Percentiles rank a stretch among this genome's conserved stretches.
Conservation (phyloP, 1,284 basidiomycete genomes). For the Tilletia indica region DNA sequence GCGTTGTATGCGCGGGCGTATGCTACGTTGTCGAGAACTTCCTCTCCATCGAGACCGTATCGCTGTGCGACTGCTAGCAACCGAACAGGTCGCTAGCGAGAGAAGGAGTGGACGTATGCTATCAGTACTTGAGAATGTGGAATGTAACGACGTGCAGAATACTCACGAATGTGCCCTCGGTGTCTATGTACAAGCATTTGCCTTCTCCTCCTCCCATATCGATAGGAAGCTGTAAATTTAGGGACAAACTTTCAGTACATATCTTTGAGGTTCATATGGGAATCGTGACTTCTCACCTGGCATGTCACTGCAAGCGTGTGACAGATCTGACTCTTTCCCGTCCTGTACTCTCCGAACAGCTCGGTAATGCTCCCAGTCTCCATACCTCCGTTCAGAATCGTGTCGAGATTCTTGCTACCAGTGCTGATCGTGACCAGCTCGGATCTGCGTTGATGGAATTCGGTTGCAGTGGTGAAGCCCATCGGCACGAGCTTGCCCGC, state of each 20-base stretch:
- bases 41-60: constrained; percentile 91
- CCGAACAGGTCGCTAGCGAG: constrained; percentile 73
- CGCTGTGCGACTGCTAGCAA: constrained; percentile 91
- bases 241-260: neutral
- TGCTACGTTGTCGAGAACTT: constrained; percentile 96
- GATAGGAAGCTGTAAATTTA: constrained; percentile 68
- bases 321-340: constrained; percentile 96
- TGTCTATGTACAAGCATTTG: constrained; percentile 98
- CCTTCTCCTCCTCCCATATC: constrained; percentile 99
- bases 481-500: constrained; percentile 94
- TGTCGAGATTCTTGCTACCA: constrained; percentile 92
- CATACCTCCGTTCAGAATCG: constrained; percentile 91
- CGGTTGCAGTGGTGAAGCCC: constrained; percentile 97
- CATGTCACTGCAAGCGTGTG: constrained; percentile 98
- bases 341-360: constrained; percentile 96
- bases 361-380: constrained; percentile 99
- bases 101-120: neutral
- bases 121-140: no score
- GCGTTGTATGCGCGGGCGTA: constrained; percentile 98
- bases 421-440: constrained; percentile 97
- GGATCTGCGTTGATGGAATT: constrained; percentile 86
- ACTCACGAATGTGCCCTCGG: constrained; percentile 83
- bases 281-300: constrained; percentile 61
- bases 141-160: neutral
- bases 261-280: neutral